Evolutionary conservation across 148 eudicot genomes (phyloP), one percentile per base, ranked within the genome.

Genomic region (Amaranthus palmeri): DNA sequence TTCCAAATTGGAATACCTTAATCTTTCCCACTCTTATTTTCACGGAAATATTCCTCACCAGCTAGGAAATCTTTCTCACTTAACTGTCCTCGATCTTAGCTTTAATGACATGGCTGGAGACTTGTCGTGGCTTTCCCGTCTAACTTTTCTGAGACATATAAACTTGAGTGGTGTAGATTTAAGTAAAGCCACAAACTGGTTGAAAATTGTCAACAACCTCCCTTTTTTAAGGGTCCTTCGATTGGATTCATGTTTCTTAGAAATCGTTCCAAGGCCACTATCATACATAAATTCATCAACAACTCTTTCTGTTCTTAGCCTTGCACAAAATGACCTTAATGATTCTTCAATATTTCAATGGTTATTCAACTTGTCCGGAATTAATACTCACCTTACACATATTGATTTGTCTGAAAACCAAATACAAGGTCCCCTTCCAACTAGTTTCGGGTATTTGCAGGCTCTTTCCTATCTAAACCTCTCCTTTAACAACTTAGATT

Each of bases 181-280:
- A 10, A 15, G 53, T 45, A 7, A 65, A 45, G 52, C 25, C 52
- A 65, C 54, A 7, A 18, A 65, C 14, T 65, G 53, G 68, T n/a
- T 46, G 40, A 17, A 15, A 47, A 7, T 46, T 10, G 40, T 47
- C 2, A 47, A 14, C 41, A 49, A 46, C 18, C 65, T 77, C 47
- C 75, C 72, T 46, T 58, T 54, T 9, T 59, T 77, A 40, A 48
- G 10, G 3, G 45, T 47, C 43, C 55, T 77, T 63, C 44, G 54
- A n/a, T 18, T 78, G 53, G 45, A 68, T 62, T 0, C 0, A 0
- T 62, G 66, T 62, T 48, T 48, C 1, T 49, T 9, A 49, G 8
- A 6, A 49, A 9, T 49, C 2, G 5, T 50, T 14, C 41, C 54
- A 6, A 40, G 4, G 7, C 8, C 17, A 1, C 56, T 50, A 13